Conservation (phyloP, 805 yeast genomes). For the Metschnikowia cubensis region DNA sequence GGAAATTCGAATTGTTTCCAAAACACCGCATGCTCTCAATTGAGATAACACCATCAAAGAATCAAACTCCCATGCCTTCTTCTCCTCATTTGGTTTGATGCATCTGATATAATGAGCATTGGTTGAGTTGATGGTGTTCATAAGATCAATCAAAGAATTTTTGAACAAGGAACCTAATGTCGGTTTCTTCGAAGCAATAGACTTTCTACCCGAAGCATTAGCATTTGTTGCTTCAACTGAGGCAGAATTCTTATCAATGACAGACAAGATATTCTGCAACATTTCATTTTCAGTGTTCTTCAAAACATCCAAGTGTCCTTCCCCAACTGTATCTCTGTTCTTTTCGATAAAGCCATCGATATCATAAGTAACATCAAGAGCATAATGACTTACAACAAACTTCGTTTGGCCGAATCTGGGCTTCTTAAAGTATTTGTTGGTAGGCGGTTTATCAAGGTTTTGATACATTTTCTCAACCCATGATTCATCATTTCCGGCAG, state of each 20-base stretch:
- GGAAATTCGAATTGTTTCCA: slow-evolving; percentile 92
- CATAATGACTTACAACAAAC: slow-evolving; percentile 89
- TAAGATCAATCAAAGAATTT: slow-evolving; percentile 83
- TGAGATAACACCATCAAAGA: slow-evolving; percentile 93
- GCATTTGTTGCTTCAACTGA: slow-evolving; percentile 39
- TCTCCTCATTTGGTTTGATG: slow-evolving; percentile 92
- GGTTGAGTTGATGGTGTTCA: slow-evolving; percentile 89
- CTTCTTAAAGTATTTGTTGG: slow-evolving; percentile 74
- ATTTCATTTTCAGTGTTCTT: slow-evolving; percentile 64
- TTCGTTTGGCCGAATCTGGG: slow-evolving; percentile 93
- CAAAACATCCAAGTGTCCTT: slow-evolving; percentile 86
- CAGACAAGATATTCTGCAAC: slow-evolving; percentile 58
- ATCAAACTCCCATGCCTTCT: slow-evolving; percentile 94
- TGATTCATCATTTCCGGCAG: slow-evolving; percentile 87
- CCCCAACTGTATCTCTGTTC: slow-evolving; percentile 96
- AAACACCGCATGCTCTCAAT: slow-evolving; percentile 96
- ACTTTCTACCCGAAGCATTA: slow-evolving; percentile 34
- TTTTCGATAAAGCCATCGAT: slow-evolving; percentile 94
- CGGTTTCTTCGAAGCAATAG: slow-evolving; percentile 65
- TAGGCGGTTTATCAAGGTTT: slow-evolving; percentile 74
- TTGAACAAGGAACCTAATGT: slow-evolving; percentile 94
- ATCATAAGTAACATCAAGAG: slow-evolving; percentile 88
- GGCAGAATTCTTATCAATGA: slow-evolving; percentile 56
- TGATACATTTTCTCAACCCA: slow-evolving; percentile 90
- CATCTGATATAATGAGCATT: slow-evolving; percentile 96